Conservation (phyloP, 352 stramenopile species). For the Globisporangium takayamanum region DNA sequence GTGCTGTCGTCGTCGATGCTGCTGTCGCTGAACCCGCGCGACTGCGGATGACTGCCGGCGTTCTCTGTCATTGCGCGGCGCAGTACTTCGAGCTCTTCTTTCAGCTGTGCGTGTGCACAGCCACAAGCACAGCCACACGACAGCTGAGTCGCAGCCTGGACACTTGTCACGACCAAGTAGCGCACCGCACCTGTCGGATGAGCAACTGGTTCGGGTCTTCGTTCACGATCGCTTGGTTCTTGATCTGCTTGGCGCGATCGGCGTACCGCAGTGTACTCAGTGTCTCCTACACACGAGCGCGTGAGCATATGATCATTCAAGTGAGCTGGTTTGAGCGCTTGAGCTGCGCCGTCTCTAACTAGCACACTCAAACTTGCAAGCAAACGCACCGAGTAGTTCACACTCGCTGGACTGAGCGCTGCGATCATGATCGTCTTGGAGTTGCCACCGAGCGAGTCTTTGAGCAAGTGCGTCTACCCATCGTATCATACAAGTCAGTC, state of each 20-base stretch:
- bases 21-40: constrained; percentile 25
- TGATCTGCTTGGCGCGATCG: constrained; percentile 90
- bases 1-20: constrained; percentile 18
- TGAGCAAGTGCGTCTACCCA: constrained; percentile 70
- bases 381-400: constrained; percentile 76
- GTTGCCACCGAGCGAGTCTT: constrained; percentile 83
- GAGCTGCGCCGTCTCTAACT: neutral
- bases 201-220: constrained; percentile 88
- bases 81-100: constrained; percentile 71
- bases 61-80: constrained; percentile 69
- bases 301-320: neutral
- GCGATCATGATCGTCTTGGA: constrained; percentile 91
- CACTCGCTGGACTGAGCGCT: constrained; percentile 75
- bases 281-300: constrained; percentile 58
- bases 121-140: neutral
- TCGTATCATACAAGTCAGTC: neutral
- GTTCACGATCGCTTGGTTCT: constrained; percentile 91
- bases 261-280: constrained; percentile 88
- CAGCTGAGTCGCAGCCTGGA: neutral
- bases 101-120: constrained; percentile 32
- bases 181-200: constrained; percentile 51
- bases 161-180: neutral
- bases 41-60: constrained; percentile 40
- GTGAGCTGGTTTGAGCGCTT: neutral
- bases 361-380: neutral